Percentiles rank a stretch among this genome's conserved stretches.
These are phyloP conservation scores for Calonectria multiphialidica DNA, from an alignment of 2,329 filamentous ascomycete species.

Conservation along the genomic window DNA sequence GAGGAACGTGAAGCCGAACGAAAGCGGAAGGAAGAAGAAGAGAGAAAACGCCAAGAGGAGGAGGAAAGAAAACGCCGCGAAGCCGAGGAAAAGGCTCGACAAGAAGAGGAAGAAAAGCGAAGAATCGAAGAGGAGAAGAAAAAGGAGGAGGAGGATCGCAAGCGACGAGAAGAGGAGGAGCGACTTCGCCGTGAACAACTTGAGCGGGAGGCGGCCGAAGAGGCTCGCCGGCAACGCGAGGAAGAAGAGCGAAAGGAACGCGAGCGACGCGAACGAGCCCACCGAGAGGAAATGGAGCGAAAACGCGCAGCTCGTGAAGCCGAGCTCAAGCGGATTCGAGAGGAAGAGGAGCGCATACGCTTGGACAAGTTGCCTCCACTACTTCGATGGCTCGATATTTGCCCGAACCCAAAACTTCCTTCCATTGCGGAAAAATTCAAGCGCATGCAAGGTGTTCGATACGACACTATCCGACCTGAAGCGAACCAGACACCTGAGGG, in stretches of 20 bases:
- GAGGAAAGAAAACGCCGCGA: constrained; percentile 52
- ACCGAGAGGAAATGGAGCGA: constrained; percentile 60
- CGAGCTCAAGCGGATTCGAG: constrained; percentile 62
- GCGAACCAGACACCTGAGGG: constrained; percentile 66
- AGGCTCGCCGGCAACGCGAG: constrained; percentile 63
- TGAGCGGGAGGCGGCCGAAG: constrained; percentile 61
- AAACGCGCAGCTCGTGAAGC: constrained; percentile 64
- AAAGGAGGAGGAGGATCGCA: constrained; percentile 52
- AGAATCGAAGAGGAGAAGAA: constrained; percentile 55
- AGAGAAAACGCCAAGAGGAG: constrained; percentile 48
- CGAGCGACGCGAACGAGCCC: constrained; percentile 58
- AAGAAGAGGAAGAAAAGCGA: constrained; percentile 53
- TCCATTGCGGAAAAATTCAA: constrained; percentile 67
- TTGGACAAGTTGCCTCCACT: constrained; percentile 70
- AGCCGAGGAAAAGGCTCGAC: constrained; percentile 50
- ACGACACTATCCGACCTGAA: constrained; percentile 70
- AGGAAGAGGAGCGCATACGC: constrained; percentile 67
- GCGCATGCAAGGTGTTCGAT: constrained; percentile 70
- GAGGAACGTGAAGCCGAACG: constrained; percentile 51
- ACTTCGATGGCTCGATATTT: constrained; percentile 70
- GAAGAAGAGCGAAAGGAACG: constrained; percentile 65
- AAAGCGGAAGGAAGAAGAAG: constrained; percentile 53
- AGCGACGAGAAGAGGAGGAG: constrained; percentile 60
- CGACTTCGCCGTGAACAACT: constrained; percentile 57
- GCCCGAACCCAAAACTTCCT: constrained; percentile 62